phyloP scores from a whole-genome alignment of 257 asterid genomes.

The Misopates orontium region DNA sequence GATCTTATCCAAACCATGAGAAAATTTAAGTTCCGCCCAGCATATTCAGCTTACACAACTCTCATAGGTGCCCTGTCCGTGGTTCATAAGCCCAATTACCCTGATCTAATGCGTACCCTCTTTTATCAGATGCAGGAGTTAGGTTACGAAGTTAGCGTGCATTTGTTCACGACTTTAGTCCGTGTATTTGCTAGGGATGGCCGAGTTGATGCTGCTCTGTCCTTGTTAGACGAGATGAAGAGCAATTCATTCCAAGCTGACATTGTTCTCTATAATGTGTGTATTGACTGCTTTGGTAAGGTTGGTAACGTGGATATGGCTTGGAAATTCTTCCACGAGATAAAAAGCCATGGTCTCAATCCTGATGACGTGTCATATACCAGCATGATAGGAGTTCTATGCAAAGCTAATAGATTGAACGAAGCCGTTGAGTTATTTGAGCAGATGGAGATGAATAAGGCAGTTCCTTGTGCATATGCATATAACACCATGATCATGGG shows the following conservation, averaged over 20 bases:
- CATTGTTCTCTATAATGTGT: slow-evolving; percentile 86
- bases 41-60: slow-evolving; percentile 94
- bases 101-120: slow-evolving; percentile 78
- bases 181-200: slow-evolving; percentile 87
- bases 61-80: slow-evolving; percentile 78
- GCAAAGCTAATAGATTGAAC: slow-evolving; percentile 57
- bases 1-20: slow-evolving; percentile 80
- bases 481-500: slow-evolving; percentile 98
- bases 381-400: slow-evolving; percentile 90
- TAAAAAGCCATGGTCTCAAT: slow-evolving; percentile 57
- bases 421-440: slow-evolving; percentile 91
- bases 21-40: slow-evolving; percentile 77
- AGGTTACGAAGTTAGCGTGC: slow-evolving; percentile 86
- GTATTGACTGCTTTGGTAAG: slow-evolving; percentile 91
- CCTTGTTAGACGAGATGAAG: slow-evolving; percentile 83
- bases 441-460: slow-evolving; percentile 68
- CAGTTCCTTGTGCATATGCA: slow-evolving; percentile 93
- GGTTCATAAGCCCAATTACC: slow-evolving; percentile 50
- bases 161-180: slow-evolving; percentile 79
- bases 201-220: slow-evolving; percentile 82
- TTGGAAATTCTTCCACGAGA: slow-evolving; percentile 94
- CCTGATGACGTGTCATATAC: slow-evolving; percentile 93
- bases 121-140: slow-evolving; percentile 88
- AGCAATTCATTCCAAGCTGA: slow-evolving; percentile 75
- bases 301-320: slow-evolving; percentile 92